phyloP scores from a whole-genome alignment of 148 eudicot genomes.

The Tetragonia tetragonoides region DNA sequence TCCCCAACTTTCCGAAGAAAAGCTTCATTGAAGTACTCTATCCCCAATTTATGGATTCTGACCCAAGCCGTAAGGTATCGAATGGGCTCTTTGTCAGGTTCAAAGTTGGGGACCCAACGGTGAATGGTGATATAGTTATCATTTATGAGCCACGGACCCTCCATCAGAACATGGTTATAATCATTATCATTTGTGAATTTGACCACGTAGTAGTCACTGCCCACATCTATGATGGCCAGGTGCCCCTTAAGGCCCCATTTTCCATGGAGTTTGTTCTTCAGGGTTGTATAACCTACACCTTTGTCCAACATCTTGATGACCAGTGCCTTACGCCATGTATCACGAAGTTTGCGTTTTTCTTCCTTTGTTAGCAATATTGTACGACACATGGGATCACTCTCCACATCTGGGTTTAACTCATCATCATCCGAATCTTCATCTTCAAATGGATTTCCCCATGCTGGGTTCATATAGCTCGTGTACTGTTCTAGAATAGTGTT shows the following conservation, averaged over 20 bases:
- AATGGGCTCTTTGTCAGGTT: background rate
- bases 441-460: too few species aligned
- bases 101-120: background rate
- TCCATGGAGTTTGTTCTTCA: background rate
- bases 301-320: background rate
- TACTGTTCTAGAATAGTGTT: too few species aligned
- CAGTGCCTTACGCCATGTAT: background rate
- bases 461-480: too few species aligned
- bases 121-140: background rate
- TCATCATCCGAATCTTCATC: too few species aligned
- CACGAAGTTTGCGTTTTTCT: background rate
- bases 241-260: background rate
- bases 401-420: background rate
- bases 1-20: background rate
- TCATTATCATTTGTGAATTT: too few species aligned
- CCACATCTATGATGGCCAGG: background rate
- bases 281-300: background rate
- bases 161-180: too few species aligned
- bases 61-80: background rate
- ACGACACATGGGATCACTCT: background rate
- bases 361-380: background rate
- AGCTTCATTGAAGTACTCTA: background rate
- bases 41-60: background rate
- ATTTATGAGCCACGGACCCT: background rate
- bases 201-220: background rate